phyloP scores from a whole-genome alignment of 23 red algal species.

The Gracilaria domingensis region DNA sequence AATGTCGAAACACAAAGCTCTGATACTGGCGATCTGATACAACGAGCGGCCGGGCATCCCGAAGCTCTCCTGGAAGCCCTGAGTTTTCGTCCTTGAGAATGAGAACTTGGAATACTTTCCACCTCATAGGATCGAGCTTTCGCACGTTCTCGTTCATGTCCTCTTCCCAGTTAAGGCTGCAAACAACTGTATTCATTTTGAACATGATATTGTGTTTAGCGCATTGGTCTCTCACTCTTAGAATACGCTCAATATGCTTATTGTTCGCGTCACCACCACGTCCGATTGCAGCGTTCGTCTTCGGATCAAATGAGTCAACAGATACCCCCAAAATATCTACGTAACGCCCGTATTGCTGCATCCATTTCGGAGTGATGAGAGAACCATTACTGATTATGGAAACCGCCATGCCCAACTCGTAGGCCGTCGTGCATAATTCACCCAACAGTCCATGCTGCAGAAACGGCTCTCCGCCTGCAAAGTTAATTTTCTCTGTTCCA shows the following conservation, averaged over 20 bases:
- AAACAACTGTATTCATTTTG: slow-evolving; percentile 31
- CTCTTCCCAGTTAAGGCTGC: slow-evolving; percentile 20
- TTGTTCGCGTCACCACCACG: slow-evolving; percentile 3
- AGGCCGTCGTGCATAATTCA: slow-evolving; percentile 4
- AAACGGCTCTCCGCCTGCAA: slow-evolving; percentile 22
- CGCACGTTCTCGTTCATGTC: slow-evolving; percentile 6
- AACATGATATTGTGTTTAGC: slow-evolving; percentile 9
- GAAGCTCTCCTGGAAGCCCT: slow-evolving; percentile 25
- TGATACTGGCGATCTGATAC: slow-evolving; percentile 3
- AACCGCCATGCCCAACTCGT: slow-evolving; percentile 11
- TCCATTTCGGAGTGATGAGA: slow-evolving; percentile 28
- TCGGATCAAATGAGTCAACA: slow-evolving; percentile 6
- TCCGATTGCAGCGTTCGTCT: slow-evolving; percentile 6
- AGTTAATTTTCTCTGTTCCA: slow-evolving; percentile 18
- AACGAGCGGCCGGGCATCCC: neutral
- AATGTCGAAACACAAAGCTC: slow-evolving; percentile 33
- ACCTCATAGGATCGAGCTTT: slow-evolving; percentile 20
- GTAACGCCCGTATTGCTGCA: slow-evolving; percentile 1
- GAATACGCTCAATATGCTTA: slow-evolving; percentile 11
- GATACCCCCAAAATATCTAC: slow-evolving; percentile 1
- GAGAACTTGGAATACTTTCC: slow-evolving; percentile 21
- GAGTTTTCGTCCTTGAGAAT: slow-evolving; percentile 24
- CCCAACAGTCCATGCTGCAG: neutral
- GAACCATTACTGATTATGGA: slow-evolving; percentile 1
- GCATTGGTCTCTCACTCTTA: slow-evolving; percentile 10